Evolutionary conservation across 441 rosid genomes (phyloP), one percentile per base, ranked within the genome.

Genomic region (Syzygium syzygioides): DNA sequence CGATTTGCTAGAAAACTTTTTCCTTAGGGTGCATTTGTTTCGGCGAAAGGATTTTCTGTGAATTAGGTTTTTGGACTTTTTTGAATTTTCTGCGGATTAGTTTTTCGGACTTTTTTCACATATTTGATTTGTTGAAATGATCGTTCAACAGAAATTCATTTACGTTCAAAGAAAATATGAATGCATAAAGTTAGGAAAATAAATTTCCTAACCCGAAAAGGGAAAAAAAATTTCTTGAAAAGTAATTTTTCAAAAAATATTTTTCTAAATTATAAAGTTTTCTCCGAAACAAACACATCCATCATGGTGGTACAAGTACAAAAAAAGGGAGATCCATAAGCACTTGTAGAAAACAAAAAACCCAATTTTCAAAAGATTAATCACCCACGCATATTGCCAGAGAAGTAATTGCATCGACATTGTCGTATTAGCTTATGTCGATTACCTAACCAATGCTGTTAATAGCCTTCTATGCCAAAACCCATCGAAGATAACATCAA

Each of bases 1-100:
- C 14, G 79, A 32, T 32, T 34, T 17, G 0, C 1, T 0, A 4
- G 1, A 68, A 19, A 68, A 9, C 19, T 1, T 5, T 19, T 68
- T 68, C 6, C 25, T 30, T 20, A 0, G 0, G 4, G 1, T 14
- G 3, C 13, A 18, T 30, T 30, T 2, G 0, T 30, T 30, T 9
- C 2, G 1, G 20, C 30, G 11, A 30, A 4, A 15, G 37, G 30
- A 30, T n/a, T 64, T 64, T 30, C 19, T 1, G 4, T 5, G 14
- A 64, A 64, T 64, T 64, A 64, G 32, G 15, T 64, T 30, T 64
- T 14, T 64, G 34, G 19, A n/a, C 20, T 15, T 15, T 62, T 64
- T 30, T n/a, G 48, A 45, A 64, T n/a, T 64, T 64, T 64, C 10
- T 1, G 4, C 20, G 15, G 7, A 64, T 64, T 64, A 64, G 32